A percentile compares a stretch with the other conserved stretches of the same genome.
phyloP scores from a whole-genome alignment of 1,139 yeast species.

The Pichia terricola region DNA sequence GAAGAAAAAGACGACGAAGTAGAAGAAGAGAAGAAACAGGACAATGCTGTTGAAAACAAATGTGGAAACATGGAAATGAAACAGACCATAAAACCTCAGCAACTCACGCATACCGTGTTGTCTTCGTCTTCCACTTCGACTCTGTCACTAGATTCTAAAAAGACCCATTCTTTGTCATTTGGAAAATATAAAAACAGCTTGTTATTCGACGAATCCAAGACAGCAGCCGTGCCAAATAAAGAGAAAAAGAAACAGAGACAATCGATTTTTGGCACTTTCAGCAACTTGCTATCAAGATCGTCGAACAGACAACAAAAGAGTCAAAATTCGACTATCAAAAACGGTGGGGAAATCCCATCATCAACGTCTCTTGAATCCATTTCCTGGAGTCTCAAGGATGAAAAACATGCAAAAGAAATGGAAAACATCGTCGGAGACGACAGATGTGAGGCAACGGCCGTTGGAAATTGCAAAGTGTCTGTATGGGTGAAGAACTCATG shows the following conservation, averaged over 20 bases:
- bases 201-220: neutral
- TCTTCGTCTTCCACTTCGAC: no score
- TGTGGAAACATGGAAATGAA: no score
- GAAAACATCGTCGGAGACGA: neutral
- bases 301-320: neutral
- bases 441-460: slow-evolving; percentile 6
- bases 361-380: slow-evolving; percentile 4
- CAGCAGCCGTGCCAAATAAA: no score
- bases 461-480: slow-evolving; percentile 18
- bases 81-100: no score
- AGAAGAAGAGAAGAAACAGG: no score
- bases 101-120: no score
- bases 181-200: slow-evolving; percentile 8
- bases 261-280: slow-evolving; percentile 7
- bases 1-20: neutral
- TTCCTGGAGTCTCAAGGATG: neutral
- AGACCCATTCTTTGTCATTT: no score
- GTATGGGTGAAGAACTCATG: slow-evolving; percentile 20
- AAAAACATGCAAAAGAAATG: neutral
- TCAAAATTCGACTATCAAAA: neutral
- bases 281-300: slow-evolving; percentile 4
- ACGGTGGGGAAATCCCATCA: slow-evolving; percentile 1
- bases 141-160: no score
- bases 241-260: neutral
- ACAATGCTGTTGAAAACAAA: no score